A percentile compares a stretch with the other conserved stretches of the same genome.
Evolutionary conservation across 257 asterid species (phyloP).

Genomic region (Lycium ferocissimum): DNA sequence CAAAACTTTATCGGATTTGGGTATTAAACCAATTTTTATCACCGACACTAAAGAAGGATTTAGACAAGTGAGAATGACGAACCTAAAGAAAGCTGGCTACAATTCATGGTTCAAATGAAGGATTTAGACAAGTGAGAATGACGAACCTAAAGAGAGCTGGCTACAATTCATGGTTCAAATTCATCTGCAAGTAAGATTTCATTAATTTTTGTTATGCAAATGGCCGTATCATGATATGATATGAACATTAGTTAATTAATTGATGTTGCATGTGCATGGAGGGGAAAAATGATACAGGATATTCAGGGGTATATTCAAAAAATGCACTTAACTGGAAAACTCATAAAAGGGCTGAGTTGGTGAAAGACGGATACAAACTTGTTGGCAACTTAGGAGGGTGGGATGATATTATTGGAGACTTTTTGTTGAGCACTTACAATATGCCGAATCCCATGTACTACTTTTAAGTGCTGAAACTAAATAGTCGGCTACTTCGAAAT

Average conservation of each 20-base stretch:
- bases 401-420: neutral
- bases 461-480: neutral
- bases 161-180: neutral
- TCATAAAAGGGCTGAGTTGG: conserved; percentile 8
- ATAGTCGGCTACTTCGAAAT: too few relatives aligned
- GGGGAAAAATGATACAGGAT: neutral
- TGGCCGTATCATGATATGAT: too few relatives aligned
- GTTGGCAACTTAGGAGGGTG: conserved; percentile 27
- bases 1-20: neutral
- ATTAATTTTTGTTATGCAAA: too few relatives aligned
- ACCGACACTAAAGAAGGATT: neutral
- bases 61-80: conserved; percentile 15
- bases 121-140: conserved; percentile 9
- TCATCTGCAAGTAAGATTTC: neutral
- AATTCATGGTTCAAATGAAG: too few relatives aligned
- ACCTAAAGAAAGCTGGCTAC: conserved; percentile 25
- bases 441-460: conserved; percentile 29
- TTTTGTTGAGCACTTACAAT: conserved; percentile 1
- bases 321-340: neutral
- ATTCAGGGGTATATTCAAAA: neutral
- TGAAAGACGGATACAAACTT: neutral
- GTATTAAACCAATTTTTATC: conserved; percentile 11
- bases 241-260: neutral
- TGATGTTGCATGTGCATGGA: too few relatives aligned
- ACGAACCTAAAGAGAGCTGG: conserved; percentile 23